These are phyloP conservation scores for Crotalaria pallida DNA, from an alignment of 306 rosid genomes.

Conservation along the genomic window DNA sequence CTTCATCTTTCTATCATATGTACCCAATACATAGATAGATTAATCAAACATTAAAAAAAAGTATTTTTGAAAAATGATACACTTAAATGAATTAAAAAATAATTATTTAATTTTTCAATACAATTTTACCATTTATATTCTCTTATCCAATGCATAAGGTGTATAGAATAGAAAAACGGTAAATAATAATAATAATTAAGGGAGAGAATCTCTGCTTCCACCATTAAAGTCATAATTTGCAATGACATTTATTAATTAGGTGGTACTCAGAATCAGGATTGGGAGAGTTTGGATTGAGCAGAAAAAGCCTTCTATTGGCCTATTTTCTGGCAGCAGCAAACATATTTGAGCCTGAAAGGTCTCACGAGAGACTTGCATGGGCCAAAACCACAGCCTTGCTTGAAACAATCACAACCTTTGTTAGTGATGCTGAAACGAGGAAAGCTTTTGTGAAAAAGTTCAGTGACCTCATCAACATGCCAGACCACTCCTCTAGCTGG, in stretches of 20 bases:
- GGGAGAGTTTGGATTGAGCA: conserved; percentile 56
- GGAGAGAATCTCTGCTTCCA: too few relatives aligned
- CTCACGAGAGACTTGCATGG: conserved; percentile 73
- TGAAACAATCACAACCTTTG: conserved; percentile 43
- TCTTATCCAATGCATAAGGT: too few relatives aligned
- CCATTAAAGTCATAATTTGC: neutral
- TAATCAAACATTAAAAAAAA: too few relatives aligned
- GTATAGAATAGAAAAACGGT: too few relatives aligned
- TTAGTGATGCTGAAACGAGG: conserved; percentile 28
- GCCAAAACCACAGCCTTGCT: conserved; percentile 53
- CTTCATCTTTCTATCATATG: too few relatives aligned
- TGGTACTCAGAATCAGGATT: conserved; percentile 72
- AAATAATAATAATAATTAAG: too few relatives aligned
- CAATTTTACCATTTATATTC: too few relatives aligned
- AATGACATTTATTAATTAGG: conserved; percentile 34
- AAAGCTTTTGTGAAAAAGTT: conserved; percentile 43
- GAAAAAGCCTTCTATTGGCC: conserved; percentile 46
- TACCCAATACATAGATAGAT: too few relatives aligned
- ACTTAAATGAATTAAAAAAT: too few relatives aligned
- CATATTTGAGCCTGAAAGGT: conserved; percentile 75
- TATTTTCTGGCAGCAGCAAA: conserved; percentile 70
- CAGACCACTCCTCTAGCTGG: conserved; percentile 32
- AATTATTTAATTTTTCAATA: too few relatives aligned
- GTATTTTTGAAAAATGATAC: too few relatives aligned
- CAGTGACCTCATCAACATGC: conserved; percentile 11